phyloP scores from a whole-genome alignment of 208 protist species.

The Trypanosoma platydactyli region DNA sequence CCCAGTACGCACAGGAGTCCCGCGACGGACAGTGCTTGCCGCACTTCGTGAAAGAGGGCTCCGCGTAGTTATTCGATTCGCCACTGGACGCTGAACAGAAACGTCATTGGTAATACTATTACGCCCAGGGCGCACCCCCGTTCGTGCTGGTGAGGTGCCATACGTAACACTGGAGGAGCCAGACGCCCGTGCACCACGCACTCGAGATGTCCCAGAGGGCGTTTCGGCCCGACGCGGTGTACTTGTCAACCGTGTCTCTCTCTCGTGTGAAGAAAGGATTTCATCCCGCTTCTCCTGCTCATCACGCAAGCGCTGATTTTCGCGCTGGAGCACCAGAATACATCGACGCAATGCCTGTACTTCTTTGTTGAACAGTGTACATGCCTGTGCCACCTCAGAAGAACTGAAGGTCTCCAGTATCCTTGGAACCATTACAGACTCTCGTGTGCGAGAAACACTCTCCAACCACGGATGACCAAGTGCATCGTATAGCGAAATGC shows the following conservation, averaged over 20 bases:
- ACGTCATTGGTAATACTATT: conserved; percentile 21
- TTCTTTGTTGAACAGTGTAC: conserved; percentile 72
- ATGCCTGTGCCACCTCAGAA: conserved; percentile 62
- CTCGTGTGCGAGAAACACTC: conserved; percentile 62
- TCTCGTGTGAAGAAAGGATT: conserved; percentile 28
- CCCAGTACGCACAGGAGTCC: conserved; percentile 68
- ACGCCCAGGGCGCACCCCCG: conserved; percentile 31
- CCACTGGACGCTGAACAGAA: conserved; percentile 37
- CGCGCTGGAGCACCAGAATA: conserved; percentile 72
- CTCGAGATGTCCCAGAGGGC: conserved; percentile 48
- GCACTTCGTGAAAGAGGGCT: conserved; percentile 79
- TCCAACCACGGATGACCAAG: conserved; percentile 89
- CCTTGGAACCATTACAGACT: conserved; percentile 67
- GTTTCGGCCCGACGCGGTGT: conserved; percentile 69
- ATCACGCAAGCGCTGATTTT: conserved; percentile 59
- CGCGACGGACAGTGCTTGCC: conserved; percentile 72
- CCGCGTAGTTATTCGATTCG: conserved; percentile 34
- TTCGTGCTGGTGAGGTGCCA: conserved; percentile 38
- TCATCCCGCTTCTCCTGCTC: conserved; percentile 48
- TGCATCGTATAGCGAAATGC: conserved; percentile 83
- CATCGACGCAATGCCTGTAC: conserved; percentile 65
- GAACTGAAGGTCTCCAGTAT: conserved; percentile 44
- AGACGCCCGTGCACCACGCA: conserved; percentile 41
- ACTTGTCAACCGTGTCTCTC: conserved; percentile 19
- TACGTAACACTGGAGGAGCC: conserved; percentile 35